Percentiles rank a stretch among this genome's conserved stretches.
phyloP scores from a whole-genome alignment of 169 alveolate genomes.

The Sarcocystis neurona region DNA sequence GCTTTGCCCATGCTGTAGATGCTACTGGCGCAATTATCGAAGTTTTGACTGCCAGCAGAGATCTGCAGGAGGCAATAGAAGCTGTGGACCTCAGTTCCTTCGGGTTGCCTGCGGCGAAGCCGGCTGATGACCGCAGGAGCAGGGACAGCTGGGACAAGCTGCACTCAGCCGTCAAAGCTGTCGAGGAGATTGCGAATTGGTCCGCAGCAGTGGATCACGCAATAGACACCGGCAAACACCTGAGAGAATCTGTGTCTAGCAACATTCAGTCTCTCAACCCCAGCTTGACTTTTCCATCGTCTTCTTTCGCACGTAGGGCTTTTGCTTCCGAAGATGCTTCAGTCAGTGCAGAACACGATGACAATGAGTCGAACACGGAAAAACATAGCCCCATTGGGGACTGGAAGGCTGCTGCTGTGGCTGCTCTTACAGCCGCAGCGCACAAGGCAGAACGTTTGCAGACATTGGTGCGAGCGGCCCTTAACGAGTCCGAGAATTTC shows the following conservation, averaged over 20 bases:
- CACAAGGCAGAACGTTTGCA: no score
- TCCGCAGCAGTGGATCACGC: slow-evolving; percentile 5
- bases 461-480: no score
- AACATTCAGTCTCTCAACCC: not conserved
- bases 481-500: no score
- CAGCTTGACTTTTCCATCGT: no score
- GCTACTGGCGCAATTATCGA: slow-evolving; percentile 11
- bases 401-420: no score
- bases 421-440: no score
- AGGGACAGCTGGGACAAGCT: not conserved
- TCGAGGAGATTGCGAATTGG: slow-evolving; percentile 10
- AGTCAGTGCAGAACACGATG: no score
- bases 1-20: slow-evolving; percentile 19
- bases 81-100: not conserved
- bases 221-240: not conserved
- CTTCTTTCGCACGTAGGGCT: no score
- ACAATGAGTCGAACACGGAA: no score
- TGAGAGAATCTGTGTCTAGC: not conserved
- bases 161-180: not conserved
- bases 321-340: no score
- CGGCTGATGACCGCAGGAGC: not conserved
- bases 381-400: no score
- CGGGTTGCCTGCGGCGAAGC: not conserved
- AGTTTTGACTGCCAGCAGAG: slow-evolving; percentile 8
- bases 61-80: slow-evolving; percentile 8